Evolutionary conservation across 2,329 filamentous ascomycete genomes (phyloP).

Genomic region (Cryphonectria naterciae): DNA sequence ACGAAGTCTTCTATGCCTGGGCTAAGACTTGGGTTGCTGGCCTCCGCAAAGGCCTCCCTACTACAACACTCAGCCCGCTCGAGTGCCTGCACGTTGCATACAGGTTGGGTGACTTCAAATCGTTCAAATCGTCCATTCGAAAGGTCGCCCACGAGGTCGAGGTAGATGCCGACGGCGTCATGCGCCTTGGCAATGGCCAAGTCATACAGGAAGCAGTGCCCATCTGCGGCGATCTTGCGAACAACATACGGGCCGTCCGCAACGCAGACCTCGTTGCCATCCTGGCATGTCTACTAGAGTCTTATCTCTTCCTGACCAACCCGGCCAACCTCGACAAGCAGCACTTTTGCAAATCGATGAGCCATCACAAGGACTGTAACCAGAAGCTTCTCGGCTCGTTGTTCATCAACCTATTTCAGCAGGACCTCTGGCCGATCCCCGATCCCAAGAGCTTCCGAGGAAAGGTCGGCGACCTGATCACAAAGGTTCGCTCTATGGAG

Average conservation of each 20-base stretch:
- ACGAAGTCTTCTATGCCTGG: constrained; percentile 19
- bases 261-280: constrained; percentile 12
- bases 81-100: constrained; percentile 21
- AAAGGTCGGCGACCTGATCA: constrained; percentile 14
- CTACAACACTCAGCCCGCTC: constrained; percentile 4
- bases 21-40: constrained; percentile 21
- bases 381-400: constrained; percentile 28
- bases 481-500: constrained; percentile 19
- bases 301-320: constrained; percentile 20
- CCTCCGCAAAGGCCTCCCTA: constrained; percentile 12
- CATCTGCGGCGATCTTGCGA: constrained; percentile 10
- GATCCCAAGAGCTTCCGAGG: constrained; percentile 15
- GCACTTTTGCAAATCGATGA: constrained; percentile 25
- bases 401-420: constrained; percentile 22
- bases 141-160: constrained; percentile 22
- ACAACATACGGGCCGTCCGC: constrained; percentile 15
- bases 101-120: constrained; percentile 27
- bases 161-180: constrained; percentile 4
- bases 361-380: constrained; percentile 24
- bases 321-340: not conserved
- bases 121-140: constrained; percentile 17
- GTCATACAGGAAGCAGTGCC: constrained; percentile 10
- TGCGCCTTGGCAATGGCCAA: constrained; percentile 14
- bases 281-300: constrained; percentile 12
- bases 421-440: constrained; percentile 25